Evolutionary conservation across 371 early-diverging fungal species (phyloP).

Genomic region (Apophysomyces trapeziformis): DNA sequence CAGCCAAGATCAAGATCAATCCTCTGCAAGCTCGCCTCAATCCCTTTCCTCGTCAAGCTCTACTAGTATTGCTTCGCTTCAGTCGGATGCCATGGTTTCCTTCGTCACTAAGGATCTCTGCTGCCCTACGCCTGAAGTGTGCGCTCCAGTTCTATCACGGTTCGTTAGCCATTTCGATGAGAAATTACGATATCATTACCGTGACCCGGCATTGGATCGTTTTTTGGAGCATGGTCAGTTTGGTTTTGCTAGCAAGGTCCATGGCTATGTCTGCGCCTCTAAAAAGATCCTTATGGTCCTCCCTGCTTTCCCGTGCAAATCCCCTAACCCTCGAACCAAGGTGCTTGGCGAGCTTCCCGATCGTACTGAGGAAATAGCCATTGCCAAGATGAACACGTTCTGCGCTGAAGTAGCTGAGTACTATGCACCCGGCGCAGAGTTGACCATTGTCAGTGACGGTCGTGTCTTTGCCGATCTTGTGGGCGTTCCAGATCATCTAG

Average conservation of each 20-base stretch:
- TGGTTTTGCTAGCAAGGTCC: slow-evolving; percentile 5
- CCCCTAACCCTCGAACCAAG: slow-evolving; percentile 10
- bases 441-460: slow-evolving; percentile 12
- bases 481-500: slow-evolving; percentile 12
- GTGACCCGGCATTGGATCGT: background rate
- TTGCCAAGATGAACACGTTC: slow-evolving; percentile 3
- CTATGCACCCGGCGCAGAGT: slow-evolving; percentile 3
- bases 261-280: slow-evolving; percentile 1
- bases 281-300: slow-evolving; percentile 12
- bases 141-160: background rate
- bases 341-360: slow-evolving; percentile 13
- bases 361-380: slow-evolving; percentile 9
- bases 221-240: slow-evolving; percentile 9
- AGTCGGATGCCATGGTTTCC: background rate
- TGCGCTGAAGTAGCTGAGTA: slow-evolving; percentile 4
- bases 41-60: slow-evolving; percentile 2
- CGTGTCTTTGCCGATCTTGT: slow-evolving; percentile 15
- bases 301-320: slow-evolving; percentile 18
- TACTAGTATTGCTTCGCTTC: background rate
- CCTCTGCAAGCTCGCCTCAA: background rate
- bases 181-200: slow-evolving; percentile 10
- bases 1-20: background rate
- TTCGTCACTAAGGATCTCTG: background rate
- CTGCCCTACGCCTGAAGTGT: background rate
- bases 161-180: slow-evolving; percentile 7